phyloP scores from a whole-genome alignment of 305 asterid genomes.

The Euphrasia arctica region DNA sequence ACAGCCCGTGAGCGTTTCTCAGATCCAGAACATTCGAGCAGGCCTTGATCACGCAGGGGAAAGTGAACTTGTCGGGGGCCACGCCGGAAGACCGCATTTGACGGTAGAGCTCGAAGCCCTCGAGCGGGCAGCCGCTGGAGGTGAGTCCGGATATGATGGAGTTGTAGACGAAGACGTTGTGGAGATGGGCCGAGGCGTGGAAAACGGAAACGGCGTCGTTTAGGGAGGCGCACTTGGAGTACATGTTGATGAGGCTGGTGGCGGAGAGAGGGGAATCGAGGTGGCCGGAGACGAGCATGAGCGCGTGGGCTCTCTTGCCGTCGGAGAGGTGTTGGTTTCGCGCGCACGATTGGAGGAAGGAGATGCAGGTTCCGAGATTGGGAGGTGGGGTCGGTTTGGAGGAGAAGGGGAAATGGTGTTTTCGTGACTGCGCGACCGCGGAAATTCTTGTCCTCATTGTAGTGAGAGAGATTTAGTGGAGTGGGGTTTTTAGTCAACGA shows the following conservation, averaged over 20 bases:
- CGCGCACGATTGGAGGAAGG: slow-evolving; percentile 64
- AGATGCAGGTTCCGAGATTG: slow-evolving; percentile 40
- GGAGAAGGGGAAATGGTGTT: slow-evolving; percentile 26
- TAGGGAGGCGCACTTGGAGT: slow-evolving; percentile 66
- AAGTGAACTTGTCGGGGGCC: slow-evolving; percentile 69
- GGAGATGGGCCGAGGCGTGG: slow-evolving; percentile 35
- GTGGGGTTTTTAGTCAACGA: not conserved
- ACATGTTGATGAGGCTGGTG: slow-evolving; percentile 88
- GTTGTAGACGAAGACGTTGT: slow-evolving; percentile 65
- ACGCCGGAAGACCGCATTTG: slow-evolving; percentile 52
- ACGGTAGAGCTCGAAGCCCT: slow-evolving; percentile 46
- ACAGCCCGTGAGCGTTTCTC: slow-evolving; percentile 49
- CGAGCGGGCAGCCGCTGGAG: slow-evolving; percentile 32
- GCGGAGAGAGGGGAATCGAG: slow-evolving; percentile 56
- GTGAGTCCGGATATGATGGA: slow-evolving; percentile 69
- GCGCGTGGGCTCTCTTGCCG: slow-evolving; percentile 59
- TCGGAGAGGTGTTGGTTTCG: slow-evolving; percentile 36
- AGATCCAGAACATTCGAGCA: slow-evolving; percentile 39
- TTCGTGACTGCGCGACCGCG: slow-evolving; percentile 14
- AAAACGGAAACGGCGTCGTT: slow-evolving; percentile 62
- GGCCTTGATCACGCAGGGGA: slow-evolving; percentile 77
- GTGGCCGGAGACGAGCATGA: slow-evolving; percentile 47
- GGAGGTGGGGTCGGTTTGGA: slow-evolving; percentile 25
- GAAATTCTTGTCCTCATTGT: slow-evolving; percentile 18
- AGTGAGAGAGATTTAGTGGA: not conserved